Conservation (phyloP, 108 stramenopile species). For the Skeletonema marinoi region DNA sequence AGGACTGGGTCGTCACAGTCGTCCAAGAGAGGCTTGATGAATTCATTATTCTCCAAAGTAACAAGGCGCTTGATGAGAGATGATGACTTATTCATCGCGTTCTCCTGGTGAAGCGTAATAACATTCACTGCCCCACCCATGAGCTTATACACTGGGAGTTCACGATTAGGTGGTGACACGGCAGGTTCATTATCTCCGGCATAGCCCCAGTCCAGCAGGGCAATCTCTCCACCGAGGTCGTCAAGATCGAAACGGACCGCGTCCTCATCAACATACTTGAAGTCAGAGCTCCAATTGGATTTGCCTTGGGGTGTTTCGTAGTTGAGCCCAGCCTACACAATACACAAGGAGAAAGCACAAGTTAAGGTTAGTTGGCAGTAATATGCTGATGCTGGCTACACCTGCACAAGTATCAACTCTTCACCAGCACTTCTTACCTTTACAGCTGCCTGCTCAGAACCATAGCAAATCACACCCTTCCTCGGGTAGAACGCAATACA, state of each 20-base stretch:
- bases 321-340: slow-evolving; percentile 55
- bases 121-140: slow-evolving; percentile 57
- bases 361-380: background rate
- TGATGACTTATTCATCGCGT: slow-evolving; percentile 25
- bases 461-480: slow-evolving; percentile 69
- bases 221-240: slow-evolving; percentile 67
- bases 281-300: slow-evolving; percentile 16
- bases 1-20: slow-evolving; percentile 51
- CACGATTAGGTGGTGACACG: slow-evolving; percentile 54
- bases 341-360: background rate
- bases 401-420: background rate
- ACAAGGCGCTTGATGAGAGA: slow-evolving; percentile 57
- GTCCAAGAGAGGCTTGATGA: slow-evolving; percentile 54
- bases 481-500: slow-evolving; percentile 67
- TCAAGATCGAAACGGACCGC: slow-evolving; percentile 67
- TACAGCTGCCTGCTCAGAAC: slow-evolving; percentile 75
- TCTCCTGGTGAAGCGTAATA: slow-evolving; percentile 49
- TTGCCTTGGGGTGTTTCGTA: slow-evolving; percentile 29
- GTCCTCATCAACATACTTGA: slow-evolving; percentile 43
- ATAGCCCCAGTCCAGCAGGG: slow-evolving; percentile 61
- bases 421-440: slow-evolving; percentile 24
- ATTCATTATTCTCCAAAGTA: slow-evolving; percentile 47
- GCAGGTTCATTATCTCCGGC: slow-evolving; percentile 15
- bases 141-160: slow-evolving; percentile 34
- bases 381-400: background rate